Conservation (phyloP, 2,329 filamentous ascomycete genomes). For the Tetracladium maxilliforme region DNA sequence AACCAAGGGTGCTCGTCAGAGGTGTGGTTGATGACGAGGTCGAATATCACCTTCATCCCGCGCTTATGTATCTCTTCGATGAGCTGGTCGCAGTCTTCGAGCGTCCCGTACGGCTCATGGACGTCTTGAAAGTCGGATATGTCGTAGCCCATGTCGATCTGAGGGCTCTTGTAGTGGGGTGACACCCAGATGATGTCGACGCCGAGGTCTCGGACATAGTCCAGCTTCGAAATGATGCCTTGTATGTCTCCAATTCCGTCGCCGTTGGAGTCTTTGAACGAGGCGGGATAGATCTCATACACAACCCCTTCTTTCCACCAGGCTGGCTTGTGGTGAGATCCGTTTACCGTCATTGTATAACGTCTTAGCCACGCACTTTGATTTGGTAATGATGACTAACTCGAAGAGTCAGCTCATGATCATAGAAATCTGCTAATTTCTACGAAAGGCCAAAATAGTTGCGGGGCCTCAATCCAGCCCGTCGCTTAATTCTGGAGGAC, state of each 20-base stretch:
- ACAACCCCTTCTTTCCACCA: slow-evolving; percentile 32
- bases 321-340: no score
- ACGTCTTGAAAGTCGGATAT: slow-evolving; percentile 56
- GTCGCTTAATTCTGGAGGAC: no score
- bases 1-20: slow-evolving; percentile 40
- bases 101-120: slow-evolving; percentile 49
- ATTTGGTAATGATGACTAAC: no score
- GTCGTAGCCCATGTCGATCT: slow-evolving; percentile 59
- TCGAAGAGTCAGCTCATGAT: no score
- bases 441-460: no score
- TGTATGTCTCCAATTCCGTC: slow-evolving; percentile 52
- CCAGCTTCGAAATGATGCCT: slow-evolving; percentile 48
- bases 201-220: slow-evolving; percentile 47
- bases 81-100: slow-evolving; percentile 49
- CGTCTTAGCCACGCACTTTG: no score
- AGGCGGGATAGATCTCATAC: slow-evolving; percentile 41
- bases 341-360: no score
- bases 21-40: slow-evolving; percentile 63
- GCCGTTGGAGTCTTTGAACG: slow-evolving; percentile 40
- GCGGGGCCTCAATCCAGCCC: no score
- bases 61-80: slow-evolving; percentile 42
- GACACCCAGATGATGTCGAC: slow-evolving; percentile 46
- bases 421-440: no score
- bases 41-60: slow-evolving; percentile 53
- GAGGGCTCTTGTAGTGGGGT: slow-evolving; percentile 37